Conservation (phyloP, 1,139 yeast species). For the Lodderomyces orthopsilosis region DNA sequence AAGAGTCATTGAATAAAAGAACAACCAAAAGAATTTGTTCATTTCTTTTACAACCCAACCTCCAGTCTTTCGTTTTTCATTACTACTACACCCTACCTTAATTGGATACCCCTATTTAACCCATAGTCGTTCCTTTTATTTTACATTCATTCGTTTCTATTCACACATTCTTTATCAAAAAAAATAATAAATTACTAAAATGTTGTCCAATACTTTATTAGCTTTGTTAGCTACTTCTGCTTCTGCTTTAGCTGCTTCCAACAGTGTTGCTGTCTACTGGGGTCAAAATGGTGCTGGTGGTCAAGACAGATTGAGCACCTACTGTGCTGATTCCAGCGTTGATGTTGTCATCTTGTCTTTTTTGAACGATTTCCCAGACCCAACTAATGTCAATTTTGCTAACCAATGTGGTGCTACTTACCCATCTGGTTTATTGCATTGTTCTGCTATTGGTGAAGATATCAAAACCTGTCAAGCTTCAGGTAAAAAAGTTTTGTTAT, state of each 20-base stretch:
- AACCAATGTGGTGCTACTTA: conserved; percentile 57
- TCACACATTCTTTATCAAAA: neutral
- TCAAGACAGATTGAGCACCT: conserved; percentile 60
- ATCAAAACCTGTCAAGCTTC: conserved; percentile 72
- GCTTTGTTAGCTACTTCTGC: conserved; percentile 19
- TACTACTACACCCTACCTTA: neutral
- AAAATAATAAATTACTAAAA: neutral
- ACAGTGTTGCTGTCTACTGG: conserved; percentile 78
- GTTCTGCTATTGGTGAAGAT: conserved; percentile 65
- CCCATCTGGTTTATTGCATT: conserved; percentile 56
- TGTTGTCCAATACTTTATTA: conserved; percentile 14
- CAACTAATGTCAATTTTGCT: conserved; percentile 60
- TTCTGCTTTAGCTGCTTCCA: conserved; percentile 39
- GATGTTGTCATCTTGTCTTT: conserved; percentile 76
- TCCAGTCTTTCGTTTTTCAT: conserved; percentile 4
- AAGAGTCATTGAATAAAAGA: neutral
- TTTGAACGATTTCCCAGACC: conserved; percentile 55
- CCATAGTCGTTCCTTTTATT: conserved; percentile 10
- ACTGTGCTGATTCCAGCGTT: conserved; percentile 66
- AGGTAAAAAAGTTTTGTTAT: conserved; percentile 77
- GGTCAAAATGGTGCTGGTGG: conserved; percentile 75
- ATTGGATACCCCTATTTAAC: neutral
- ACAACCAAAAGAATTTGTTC: too few species aligned
- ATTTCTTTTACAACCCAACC: neutral
- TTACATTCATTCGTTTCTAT: neutral